Evolutionary conservation across 208 protist genomes (phyloP).

Genomic region (Trypanosoma theileri): DNA sequence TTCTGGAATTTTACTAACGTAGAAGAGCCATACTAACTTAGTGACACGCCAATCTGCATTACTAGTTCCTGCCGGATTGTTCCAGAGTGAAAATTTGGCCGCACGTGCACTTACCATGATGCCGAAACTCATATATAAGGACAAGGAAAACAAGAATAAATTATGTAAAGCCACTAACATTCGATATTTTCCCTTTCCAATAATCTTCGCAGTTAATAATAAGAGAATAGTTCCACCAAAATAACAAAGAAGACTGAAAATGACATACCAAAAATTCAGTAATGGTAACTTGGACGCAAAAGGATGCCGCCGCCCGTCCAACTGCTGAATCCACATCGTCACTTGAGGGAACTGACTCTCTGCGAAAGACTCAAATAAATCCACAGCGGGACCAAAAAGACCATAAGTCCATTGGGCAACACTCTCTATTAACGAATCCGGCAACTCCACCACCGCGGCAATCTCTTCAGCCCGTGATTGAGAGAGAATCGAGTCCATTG

Average conservation of each 20-base stretch:
- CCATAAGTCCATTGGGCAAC: slow-evolving; percentile 28
- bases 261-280: slow-evolving; percentile 47
- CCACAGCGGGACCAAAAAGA: slow-evolving; percentile 27
- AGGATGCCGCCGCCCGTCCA: slow-evolving; percentile 38
- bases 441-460: slow-evolving; percentile 52
- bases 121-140: slow-evolving; percentile 70
- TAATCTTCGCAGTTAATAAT: slow-evolving; percentile 34
- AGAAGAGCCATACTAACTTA: slow-evolving; percentile 77
- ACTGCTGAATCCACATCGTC: slow-evolving; percentile 23
- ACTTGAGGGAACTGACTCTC: slow-evolving; percentile 29
- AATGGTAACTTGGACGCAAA: slow-evolving; percentile 55
- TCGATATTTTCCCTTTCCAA: slow-evolving; percentile 55
- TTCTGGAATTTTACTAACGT: slow-evolving; percentile 76
- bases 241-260: slow-evolving; percentile 49
- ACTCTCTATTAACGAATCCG: slow-evolving; percentile 46
- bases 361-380: slow-evolving; percentile 38
- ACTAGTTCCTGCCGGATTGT: slow-evolving; percentile 53
- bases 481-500: slow-evolving; percentile 36
- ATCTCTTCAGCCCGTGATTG: slow-evolving; percentile 36
- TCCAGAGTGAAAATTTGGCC: slow-evolving; percentile 67
- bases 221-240: slow-evolving; percentile 38
- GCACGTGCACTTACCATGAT: slow-evolving; percentile 61
- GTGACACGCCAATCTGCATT: slow-evolving; percentile 55
- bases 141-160: slow-evolving; percentile 59
- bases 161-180: slow-evolving; percentile 61